Conservation (phyloP, 2,329 filamentous ascomycete species). For the Trichoderma atroviride region DNA sequence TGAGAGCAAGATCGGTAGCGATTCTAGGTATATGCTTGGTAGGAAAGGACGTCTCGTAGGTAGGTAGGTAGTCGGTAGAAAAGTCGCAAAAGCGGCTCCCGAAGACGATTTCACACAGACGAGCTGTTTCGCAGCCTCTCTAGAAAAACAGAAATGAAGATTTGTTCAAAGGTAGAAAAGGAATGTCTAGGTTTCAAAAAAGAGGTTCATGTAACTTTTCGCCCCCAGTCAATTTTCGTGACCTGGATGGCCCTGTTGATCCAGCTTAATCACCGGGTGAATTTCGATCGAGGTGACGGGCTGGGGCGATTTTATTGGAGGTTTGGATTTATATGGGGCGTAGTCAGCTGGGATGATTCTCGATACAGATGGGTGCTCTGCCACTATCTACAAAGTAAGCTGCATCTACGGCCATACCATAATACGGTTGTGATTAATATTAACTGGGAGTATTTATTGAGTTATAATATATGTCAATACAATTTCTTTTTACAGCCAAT, state of each 20-base stretch:
- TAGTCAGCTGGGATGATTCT: background rate
- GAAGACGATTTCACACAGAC: background rate
- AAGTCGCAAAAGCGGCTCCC: background rate
- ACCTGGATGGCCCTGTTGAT: slow-evolving; percentile 9
- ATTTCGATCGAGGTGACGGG: slow-evolving; percentile 21
- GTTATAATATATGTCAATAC: background rate
- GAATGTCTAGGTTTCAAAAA: background rate
- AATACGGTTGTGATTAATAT: background rate
- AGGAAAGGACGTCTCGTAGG: background rate
- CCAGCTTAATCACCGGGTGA: slow-evolving; percentile 24
- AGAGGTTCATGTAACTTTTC: background rate
- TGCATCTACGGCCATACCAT: background rate
- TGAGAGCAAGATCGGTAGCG: background rate
- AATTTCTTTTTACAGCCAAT: background rate
- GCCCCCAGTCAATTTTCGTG: background rate
- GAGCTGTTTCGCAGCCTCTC: background rate
- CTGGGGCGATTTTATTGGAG: slow-evolving; percentile 24
- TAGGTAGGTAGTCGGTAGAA: background rate
- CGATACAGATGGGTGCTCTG: background rate
- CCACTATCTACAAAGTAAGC: background rate
- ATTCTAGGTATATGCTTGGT: background rate
- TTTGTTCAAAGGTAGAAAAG: background rate
- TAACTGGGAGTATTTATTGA: background rate
- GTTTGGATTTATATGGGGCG: background rate
- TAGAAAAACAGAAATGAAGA: background rate